Conservation (phyloP, 176 grass and related monocot species). For the Metroxylon sagu region DNA sequence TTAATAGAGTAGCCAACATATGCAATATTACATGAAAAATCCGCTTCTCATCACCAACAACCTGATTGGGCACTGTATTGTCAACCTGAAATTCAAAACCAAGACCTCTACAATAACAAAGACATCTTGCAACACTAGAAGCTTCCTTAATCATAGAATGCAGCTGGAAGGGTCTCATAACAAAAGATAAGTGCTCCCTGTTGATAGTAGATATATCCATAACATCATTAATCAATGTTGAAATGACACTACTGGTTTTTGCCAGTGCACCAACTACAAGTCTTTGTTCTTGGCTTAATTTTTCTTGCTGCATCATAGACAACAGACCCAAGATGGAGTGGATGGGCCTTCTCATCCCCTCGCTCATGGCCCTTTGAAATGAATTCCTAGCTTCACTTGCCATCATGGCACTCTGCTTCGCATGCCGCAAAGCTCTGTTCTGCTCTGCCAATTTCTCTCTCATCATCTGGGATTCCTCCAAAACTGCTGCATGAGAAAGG, state of each 20-base stretch:
- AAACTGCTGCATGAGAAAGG: conserved; percentile 59
- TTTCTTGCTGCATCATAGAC: conserved; percentile 89
- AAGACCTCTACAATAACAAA: conserved; percentile 56
- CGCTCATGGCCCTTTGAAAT: conserved; percentile 73
- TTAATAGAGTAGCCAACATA: conserved; percentile 66
- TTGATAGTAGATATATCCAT: conserved; percentile 59
- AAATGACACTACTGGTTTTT: conserved; percentile 72
- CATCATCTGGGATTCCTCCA: conserved; percentile 80
- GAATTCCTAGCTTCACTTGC: conserved; percentile 73
- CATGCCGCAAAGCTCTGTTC: conserved; percentile 47
- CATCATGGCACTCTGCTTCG: conserved; percentile 56
- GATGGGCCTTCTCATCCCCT: conserved; percentile 78
- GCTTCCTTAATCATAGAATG: conserved; percentile 70
- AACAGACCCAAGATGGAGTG: conserved; percentile 76
- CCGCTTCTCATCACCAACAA: conserved; percentile 80
- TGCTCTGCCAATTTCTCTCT: conserved; percentile 54
- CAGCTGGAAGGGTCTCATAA: conserved; percentile 68
- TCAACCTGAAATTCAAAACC: conserved; percentile 59
- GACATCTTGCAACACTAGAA: conserved; percentile 63
- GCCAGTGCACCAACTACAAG: conserved; percentile 63
- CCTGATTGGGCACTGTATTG: conserved; percentile 50
- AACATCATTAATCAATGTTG: conserved; percentile 75
- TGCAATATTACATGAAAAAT: conserved; percentile 89
- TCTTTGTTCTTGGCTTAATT: conserved; percentile 71
- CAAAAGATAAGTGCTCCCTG: conserved; percentile 54